phyloP scores from a whole-genome alignment of 2,329 filamentous ascomycete genomes.

The Rugonectria rugulosa region DNA sequence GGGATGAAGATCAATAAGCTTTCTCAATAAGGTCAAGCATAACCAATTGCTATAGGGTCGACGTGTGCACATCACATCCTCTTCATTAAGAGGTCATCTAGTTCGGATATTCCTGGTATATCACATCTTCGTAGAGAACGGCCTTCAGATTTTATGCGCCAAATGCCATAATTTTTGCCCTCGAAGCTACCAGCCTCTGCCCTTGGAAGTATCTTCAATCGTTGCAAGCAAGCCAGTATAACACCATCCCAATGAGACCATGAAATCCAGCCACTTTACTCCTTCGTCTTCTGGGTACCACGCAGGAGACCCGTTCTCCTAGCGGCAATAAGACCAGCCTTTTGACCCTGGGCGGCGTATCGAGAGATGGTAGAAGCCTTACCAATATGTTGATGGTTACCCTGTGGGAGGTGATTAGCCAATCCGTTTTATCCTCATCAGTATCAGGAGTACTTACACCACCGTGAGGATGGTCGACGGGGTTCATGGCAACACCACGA shows the following conservation, averaged over 20 bases:
- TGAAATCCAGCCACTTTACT: slow-evolving; percentile 68
- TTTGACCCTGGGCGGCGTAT: slow-evolving; percentile 98
- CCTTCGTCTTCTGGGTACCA: slow-evolving; percentile 99
- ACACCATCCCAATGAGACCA: slow-evolving; percentile 71
- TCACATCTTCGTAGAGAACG: slow-evolving; percentile 39
- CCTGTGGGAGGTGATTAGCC: slow-evolving; percentile 59
- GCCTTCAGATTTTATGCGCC: slow-evolving; percentile 52
- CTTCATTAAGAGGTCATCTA: slow-evolving; percentile 31
- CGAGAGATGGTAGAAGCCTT: slow-evolving; percentile 99
- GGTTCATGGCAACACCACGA: slow-evolving; percentile 99
- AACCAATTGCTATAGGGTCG: background rate
- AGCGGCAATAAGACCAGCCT: slow-evolving; percentile 99
- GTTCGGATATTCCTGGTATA: slow-evolving; percentile 36
- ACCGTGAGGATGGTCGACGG: slow-evolving; percentile 98
- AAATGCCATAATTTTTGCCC: slow-evolving; percentile 59
- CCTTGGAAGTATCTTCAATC: slow-evolving; percentile 59
- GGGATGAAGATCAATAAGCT: background rate
- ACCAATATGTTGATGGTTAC: slow-evolving; percentile 99
- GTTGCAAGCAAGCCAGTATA: slow-evolving; percentile 69
- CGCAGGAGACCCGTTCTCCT: slow-evolving; percentile 99
- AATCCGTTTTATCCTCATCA: slow-evolving; percentile 22
- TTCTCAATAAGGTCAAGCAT: background rate
- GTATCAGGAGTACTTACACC: slow-evolving; percentile 64
- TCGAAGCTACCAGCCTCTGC: slow-evolving; percentile 57
- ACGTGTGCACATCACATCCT: slow-evolving; percentile 30